Evolutionary conservation across 495 filamentous ascomycete genomes (phyloP).

Genomic region (Hypomontagnella monticulosa): DNA sequence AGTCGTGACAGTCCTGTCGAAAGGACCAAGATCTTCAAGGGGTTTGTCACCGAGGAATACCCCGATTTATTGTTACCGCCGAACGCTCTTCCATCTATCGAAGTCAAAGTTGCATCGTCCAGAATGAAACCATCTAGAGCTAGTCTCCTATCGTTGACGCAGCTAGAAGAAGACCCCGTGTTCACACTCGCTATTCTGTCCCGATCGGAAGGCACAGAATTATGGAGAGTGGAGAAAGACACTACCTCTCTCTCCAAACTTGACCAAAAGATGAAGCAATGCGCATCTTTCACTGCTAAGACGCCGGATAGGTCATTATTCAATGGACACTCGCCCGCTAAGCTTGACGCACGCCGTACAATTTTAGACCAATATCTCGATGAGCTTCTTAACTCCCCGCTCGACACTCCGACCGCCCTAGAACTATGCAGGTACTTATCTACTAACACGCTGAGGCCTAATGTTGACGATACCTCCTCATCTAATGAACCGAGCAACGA

Average conservation of each 20-base stretch:
- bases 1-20: conserved; percentile 48
- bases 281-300: conserved; percentile 69
- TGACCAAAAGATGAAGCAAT: conserved; percentile 80
- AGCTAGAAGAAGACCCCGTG: conserved; percentile 88
- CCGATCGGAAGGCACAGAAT: conserved; percentile 77
- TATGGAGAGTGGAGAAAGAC: conserved; percentile 96
- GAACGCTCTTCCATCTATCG: conserved; percentile 86
- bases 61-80: conserved; percentile 86
- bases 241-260: conserved; percentile 81
- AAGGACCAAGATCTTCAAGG: conserved; percentile 59
- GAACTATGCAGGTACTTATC: conserved; percentile 89
- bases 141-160: conserved; percentile 76
- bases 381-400: conserved; percentile 78
- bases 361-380: conserved; percentile 89
- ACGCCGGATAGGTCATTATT: conserved; percentile 89
- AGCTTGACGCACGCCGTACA: conserved; percentile 84
- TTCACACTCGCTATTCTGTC: conserved; percentile 89
- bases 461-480: conserved; percentile 69
- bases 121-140: conserved; percentile 90
- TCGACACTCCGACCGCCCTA: conserved; percentile 82
- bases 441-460: conserved; percentile 81
- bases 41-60: conserved; percentile 82
- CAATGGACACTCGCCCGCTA: conserved; percentile 91
- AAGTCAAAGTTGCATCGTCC: conserved; percentile 88
- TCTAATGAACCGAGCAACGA: conserved; percentile 52